phyloP scores from a whole-genome alignment of 2,329 filamentous ascomycete genomes.

The Ampelomyces quisqualis region DNA sequence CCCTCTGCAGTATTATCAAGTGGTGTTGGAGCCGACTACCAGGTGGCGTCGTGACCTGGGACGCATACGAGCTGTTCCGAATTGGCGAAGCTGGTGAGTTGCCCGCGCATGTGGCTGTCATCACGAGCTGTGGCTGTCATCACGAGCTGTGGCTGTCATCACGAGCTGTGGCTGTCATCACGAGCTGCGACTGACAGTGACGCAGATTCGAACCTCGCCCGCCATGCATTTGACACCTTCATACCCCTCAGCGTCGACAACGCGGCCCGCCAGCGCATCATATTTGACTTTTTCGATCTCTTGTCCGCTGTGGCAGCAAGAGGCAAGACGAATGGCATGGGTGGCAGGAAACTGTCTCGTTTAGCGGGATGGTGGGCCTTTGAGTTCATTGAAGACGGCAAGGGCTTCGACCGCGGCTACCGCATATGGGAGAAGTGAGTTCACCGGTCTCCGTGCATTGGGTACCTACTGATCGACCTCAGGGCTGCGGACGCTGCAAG shows the following conservation, averaged over 20 bases:
- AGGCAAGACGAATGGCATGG: constrained; percentile 88
- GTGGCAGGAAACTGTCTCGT: constrained; percentile 88
- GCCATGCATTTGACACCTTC: constrained; percentile 93
- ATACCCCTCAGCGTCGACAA: constrained; percentile 92
- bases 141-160: no score
- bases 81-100: constrained; percentile 85
- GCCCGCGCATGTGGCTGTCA: no score
- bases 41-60: constrained; percentile 93
- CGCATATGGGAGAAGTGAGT: constrained; percentile 78
- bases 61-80: constrained; percentile 93
- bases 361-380: constrained; percentile 99
- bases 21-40: constrained; percentile 97
- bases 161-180: no score
- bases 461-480: constrained; percentile 35
- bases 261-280: constrained; percentile 79
- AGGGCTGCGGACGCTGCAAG: constrained; percentile 94
- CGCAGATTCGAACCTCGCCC: constrained; percentile 83
- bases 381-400: constrained; percentile 80
- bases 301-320: constrained; percentile 88
- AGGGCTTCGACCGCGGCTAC: constrained; percentile 93
- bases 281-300: constrained; percentile 95
- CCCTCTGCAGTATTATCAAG: constrained; percentile 89
- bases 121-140: no score
- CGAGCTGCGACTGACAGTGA: constrained; percentile 1
- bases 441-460: background rate